Conservation (phyloP, 495 filamentous ascomycete genomes). For the Melanomma pulvis-pyrius region DNA sequence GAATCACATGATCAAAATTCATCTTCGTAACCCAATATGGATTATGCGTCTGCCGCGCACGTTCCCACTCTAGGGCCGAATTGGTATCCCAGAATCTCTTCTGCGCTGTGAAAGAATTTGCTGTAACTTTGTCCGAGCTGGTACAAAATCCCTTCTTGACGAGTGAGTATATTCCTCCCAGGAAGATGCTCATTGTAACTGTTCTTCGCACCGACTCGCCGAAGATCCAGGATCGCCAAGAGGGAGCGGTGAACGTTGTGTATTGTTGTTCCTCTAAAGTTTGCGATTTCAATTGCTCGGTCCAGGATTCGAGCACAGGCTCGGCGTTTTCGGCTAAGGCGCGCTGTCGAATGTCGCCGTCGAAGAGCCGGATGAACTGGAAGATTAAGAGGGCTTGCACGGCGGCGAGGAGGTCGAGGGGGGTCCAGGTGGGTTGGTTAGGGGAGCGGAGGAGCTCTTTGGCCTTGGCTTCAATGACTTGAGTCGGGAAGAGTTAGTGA, state of each 20-base stretch:
- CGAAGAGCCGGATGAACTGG: conserved; percentile 61
- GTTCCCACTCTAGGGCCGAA: conserved; percentile 40
- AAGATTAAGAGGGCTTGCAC: conserved; percentile 55
- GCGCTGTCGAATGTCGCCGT: conserved; percentile 57
- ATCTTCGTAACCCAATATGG: conserved; percentile 27
- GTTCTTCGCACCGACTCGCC: conserved; percentile 53
- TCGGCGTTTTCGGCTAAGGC: conserved; percentile 53
- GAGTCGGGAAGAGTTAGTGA: background rate
- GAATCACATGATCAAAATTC: conserved; percentile 25
- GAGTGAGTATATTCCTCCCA: conserved; percentile 48
- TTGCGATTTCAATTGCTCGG: conserved; percentile 42
- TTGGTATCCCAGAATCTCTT: conserved; percentile 47
- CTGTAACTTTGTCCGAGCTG: conserved; percentile 27
- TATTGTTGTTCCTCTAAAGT: conserved; percentile 9
- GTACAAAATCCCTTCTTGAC: conserved; percentile 49
- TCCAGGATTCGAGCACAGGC: conserved; percentile 50
- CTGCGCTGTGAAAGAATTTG: conserved; percentile 48
- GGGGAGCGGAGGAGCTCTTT: conserved; percentile 26
- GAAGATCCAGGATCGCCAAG: conserved; percentile 52
- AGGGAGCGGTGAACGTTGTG: conserved; percentile 19
- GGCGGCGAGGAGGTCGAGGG: conserved; percentile 44
- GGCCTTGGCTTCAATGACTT: conserved; percentile 33
- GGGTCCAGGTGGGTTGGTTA: conserved; percentile 23
- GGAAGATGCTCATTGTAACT: conserved; percentile 47
- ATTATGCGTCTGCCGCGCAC: background rate